Evolutionary conservation across 768 basidiomycete species (phyloP).

Genomic region (Suillus hirtellus): DNA sequence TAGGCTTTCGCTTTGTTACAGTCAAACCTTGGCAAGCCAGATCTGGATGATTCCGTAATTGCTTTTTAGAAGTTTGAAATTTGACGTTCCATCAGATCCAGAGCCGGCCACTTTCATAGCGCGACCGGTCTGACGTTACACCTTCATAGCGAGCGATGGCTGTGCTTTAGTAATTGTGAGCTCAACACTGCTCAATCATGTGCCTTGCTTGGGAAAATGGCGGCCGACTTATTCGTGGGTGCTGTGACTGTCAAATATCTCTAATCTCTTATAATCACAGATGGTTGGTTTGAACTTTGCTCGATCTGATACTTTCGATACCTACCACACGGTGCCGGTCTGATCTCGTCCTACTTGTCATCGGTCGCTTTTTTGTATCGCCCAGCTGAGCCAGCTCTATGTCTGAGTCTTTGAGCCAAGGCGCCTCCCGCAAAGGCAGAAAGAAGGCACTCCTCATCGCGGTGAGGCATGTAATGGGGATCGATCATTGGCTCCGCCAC

Average conservation of each 20-base stretch:
- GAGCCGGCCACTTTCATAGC: no score
- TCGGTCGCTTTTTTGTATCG: neutral
- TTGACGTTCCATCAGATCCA: no score
- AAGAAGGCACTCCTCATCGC: constrained; percentile 26
- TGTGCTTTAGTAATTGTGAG: no score
- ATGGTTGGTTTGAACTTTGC: neutral
- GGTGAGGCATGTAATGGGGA: constrained; percentile 14
- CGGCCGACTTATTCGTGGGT: no score
- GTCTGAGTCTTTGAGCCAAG: neutral
- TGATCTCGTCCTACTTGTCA: neutral
- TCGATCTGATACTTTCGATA: neutral
- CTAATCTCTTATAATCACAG: neutral
- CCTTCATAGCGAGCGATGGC: no score
- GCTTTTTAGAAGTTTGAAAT: no score
- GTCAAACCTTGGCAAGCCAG: no score
- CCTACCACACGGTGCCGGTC: neutral
- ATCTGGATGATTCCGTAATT: no score
- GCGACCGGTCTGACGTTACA: no score
- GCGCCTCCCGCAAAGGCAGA: neutral
- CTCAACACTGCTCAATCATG: neutral
- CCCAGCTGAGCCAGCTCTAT: neutral
- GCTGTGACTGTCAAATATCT: neutral
- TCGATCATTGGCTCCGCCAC: constrained; percentile 14
- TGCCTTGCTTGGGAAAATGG: neutral
- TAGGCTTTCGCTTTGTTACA: no score